These are phyloP conservation scores for Penicillium sp. DNA, from an alignment of 2,329 filamentous ascomycete genomes.

Conservation along the genomic window DNA sequence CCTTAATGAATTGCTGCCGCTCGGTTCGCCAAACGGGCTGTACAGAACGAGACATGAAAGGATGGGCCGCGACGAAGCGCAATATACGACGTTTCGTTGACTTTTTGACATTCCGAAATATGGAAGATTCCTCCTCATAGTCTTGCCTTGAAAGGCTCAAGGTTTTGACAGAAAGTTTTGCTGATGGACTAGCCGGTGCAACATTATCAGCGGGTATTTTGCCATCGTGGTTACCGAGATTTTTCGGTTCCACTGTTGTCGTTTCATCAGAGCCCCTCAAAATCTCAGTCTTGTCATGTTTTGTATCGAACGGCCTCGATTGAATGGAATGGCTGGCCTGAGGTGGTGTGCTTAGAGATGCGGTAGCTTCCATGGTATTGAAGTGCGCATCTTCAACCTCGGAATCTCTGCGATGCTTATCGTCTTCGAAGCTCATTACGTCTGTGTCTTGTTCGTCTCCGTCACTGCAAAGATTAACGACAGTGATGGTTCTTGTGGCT, in stretches of 20 bases:
- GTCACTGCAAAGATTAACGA: slow-evolving; percentile 8
- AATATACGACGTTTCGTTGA: slow-evolving; percentile 10
- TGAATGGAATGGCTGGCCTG: no score
- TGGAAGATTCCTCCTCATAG: slow-evolving; percentile 9
- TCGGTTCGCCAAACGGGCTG: slow-evolving; percentile 15
- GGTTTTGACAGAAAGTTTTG: not conserved
- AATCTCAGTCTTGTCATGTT: no score
- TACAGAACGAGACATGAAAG: slow-evolving; percentile 13
- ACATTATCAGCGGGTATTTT: not conserved
- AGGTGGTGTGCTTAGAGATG: no score
- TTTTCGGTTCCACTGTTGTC: no score
- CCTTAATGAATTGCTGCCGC: slow-evolving; percentile 14
- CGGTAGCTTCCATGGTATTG: not conserved
- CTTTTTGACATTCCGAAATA: slow-evolving; percentile 12
- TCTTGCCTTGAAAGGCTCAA: not conserved
- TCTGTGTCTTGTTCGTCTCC: not conserved
- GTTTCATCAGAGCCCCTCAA: no score
- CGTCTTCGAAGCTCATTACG: not conserved
- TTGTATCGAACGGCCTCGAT: no score
- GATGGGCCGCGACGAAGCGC: slow-evolving; percentile 13
- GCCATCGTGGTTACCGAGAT: not conserved
- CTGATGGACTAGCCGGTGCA: not conserved
- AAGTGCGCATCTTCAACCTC: not conserved
- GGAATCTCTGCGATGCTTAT: not conserved
- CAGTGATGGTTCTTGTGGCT: slow-evolving; percentile 6